Evolutionary conservation across 441 rosid species (phyloP), one percentile per base, ranked within the genome.

Genomic region (Lagerstroemia fauriei): DNA sequence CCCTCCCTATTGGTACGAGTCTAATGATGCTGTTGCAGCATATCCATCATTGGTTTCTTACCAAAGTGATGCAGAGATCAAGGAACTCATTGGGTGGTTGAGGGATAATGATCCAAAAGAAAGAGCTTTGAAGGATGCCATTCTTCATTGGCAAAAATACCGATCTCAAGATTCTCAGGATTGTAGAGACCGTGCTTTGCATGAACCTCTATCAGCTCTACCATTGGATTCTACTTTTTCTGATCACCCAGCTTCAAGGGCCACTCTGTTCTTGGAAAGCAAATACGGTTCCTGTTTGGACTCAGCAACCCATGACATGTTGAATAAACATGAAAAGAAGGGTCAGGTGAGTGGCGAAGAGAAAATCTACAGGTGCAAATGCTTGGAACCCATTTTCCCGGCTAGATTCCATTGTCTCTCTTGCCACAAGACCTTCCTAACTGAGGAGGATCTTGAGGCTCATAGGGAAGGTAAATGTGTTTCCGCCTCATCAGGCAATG

Each of bases 351-450:
- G 72, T 48, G 84, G 85, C 78, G 90, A 80, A 84, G 97, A 92
- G 81, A 91, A 88, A 85, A 88, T 90, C 82, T 92, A 88, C 77
- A 86, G 97, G 73, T 97, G 99, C 76, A 90, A 89, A 85, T 97
- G 99, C 85, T 89, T 95, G 81, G 99, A 97, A 90, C 91, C 91
- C 38, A 88, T 93, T 82, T 93, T 92, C 93, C 93, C 97, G 78
- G 91, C 94, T 65, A 90, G 92, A 91, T 83, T 84, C 87, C 99
- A 97, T 86, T 97, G 99, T 86, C 80, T 81, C 80, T 87, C 90
- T 80, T 97, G 99, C 91, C 99, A 97, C 87, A 92, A 29, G 86
- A 95, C 97, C 78, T 90, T 90, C 77, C 71, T 85, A 79, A 85
- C 81, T 84, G 90, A 89, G 84, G 84, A 63, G 73, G 96, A 90